Evolutionary conservation across 768 basidiomycete genomes (phyloP).

Genomic region (Gymnopilus dilepis): DNA sequence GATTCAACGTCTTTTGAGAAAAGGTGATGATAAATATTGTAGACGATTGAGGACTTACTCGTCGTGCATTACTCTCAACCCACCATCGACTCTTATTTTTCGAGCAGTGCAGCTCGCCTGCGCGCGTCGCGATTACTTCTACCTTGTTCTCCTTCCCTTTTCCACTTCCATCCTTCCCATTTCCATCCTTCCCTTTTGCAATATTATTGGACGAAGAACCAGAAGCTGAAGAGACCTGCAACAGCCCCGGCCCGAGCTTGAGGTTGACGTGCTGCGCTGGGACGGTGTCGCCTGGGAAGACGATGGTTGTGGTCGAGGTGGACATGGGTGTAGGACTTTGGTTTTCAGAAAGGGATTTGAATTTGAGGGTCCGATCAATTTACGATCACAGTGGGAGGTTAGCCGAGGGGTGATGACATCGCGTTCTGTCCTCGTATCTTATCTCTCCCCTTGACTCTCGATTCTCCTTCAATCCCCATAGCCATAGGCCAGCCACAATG

Average conservation of each 20-base stretch:
- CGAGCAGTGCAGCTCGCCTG: slow-evolving; percentile 73
- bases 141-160: no score
- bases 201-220: no score
- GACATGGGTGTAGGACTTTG: slow-evolving; percentile 42
- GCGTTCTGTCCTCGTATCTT: background rate
- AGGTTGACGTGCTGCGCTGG: slow-evolving; percentile 78
- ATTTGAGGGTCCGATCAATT: slow-evolving; percentile 20
- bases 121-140: slow-evolving; percentile 61
- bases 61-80: slow-evolving; percentile 85
- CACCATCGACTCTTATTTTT: slow-evolving; percentile 82
- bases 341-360: slow-evolving; percentile 10
- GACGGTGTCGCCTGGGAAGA: slow-evolving; percentile 84
- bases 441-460: background rate
- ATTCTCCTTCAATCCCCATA: no score
- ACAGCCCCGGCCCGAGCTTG: slow-evolving; percentile 85
- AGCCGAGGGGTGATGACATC: no score
- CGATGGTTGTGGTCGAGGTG: slow-evolving; percentile 32
- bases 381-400: background rate
- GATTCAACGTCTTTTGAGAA: no score
- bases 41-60: no score
- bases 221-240: slow-evolving; percentile 49
- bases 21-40: no score
- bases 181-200: no score
- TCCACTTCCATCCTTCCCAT: no score
- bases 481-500: slow-evolving; percentile 34